Conservation (phyloP, 2,329 filamentous ascomycete species). For the Cladobotryum mycophilum region DNA sequence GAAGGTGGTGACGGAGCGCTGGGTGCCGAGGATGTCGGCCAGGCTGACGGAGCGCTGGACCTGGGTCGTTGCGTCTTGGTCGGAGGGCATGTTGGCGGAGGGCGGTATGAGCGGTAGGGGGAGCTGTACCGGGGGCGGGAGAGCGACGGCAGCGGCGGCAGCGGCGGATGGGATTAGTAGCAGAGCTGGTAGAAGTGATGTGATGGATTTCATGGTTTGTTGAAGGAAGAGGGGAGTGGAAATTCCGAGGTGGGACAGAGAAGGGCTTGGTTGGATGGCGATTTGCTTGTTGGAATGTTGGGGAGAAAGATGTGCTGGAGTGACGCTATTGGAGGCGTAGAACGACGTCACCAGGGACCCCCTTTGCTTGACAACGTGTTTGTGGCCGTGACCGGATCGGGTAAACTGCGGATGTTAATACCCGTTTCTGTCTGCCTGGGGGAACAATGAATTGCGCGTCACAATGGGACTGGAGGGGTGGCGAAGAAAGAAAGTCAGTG, state of each 20-base stretch:
- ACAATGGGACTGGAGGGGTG: too few species aligned
- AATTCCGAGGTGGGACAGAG: not conserved
- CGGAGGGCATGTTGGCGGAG: constrained; percentile 23
- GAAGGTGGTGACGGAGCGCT: constrained; percentile 77
- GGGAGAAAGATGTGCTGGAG: not conserved
- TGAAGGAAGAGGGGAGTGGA: not conserved
- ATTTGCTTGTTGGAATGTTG: too few species aligned
- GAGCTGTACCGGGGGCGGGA: not conserved
- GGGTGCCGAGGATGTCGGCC: constrained; percentile 76
- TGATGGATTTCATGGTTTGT: constrained; percentile 8
- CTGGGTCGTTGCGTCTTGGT: constrained; percentile 13
- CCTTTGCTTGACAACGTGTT: not conserved
- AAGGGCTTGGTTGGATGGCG: not conserved
- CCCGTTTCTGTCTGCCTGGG: not conserved
- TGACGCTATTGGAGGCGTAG: not conserved
- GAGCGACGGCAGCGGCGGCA: too few species aligned
- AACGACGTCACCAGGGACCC: not conserved
- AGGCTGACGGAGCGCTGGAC: constrained; percentile 56
- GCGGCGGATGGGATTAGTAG: not conserved
- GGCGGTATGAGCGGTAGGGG: constrained; percentile 14
- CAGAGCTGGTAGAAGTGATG: constrained; percentile 1
- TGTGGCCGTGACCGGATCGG: too few species aligned
- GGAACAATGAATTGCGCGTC: too few species aligned
- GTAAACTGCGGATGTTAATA: too few species aligned
- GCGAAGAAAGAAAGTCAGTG: too few species aligned